Conservation (phyloP, 306 rosid species). For the Gastrolobium bilobum region DNA sequence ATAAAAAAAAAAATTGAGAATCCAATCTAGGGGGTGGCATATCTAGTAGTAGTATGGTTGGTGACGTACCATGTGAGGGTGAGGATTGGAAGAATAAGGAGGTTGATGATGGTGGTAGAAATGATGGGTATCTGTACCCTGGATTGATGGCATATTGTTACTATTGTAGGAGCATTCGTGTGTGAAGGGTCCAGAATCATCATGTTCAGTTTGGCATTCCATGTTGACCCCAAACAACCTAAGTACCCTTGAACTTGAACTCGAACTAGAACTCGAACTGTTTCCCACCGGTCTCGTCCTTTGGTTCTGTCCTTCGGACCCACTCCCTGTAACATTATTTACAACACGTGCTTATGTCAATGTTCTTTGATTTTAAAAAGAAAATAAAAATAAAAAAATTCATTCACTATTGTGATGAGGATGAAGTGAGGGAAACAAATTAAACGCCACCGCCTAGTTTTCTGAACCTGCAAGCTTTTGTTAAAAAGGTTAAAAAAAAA, state of each 20-base stretch:
- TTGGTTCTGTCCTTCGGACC: conserved; percentile 55
- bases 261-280: conserved; percentile 60
- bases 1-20: neutral
- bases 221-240: conserved; percentile 94
- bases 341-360: conserved; percentile 56
- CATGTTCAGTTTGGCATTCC: conserved; percentile 74
- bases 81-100: conserved; percentile 45
- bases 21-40: neutral
- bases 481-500: neutral
- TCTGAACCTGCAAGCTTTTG: conserved; percentile 18
- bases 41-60: conserved; percentile 52
- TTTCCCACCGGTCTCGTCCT: conserved; percentile 60
- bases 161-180: conserved; percentile 53
- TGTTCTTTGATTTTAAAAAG: neutral
- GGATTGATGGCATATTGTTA: conserved; percentile 54
- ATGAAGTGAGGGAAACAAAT: conserved; percentile 34
- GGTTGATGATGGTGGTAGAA: conserved; percentile 49
- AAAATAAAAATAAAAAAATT: neutral
- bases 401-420: conserved; percentile 4
- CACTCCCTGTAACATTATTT: conserved; percentile 50
- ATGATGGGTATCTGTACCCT: conserved; percentile 52
- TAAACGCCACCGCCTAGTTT: conserved; percentile 51
- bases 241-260: conserved; percentile 68
- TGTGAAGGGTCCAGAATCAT: conserved; percentile 63
- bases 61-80: conserved; percentile 72